These are phyloP conservation scores for Aspergillus saccharolyticus DNA, from an alignment of 495 filamentous ascomycete genomes.

Conservation along the genomic window DNA sequence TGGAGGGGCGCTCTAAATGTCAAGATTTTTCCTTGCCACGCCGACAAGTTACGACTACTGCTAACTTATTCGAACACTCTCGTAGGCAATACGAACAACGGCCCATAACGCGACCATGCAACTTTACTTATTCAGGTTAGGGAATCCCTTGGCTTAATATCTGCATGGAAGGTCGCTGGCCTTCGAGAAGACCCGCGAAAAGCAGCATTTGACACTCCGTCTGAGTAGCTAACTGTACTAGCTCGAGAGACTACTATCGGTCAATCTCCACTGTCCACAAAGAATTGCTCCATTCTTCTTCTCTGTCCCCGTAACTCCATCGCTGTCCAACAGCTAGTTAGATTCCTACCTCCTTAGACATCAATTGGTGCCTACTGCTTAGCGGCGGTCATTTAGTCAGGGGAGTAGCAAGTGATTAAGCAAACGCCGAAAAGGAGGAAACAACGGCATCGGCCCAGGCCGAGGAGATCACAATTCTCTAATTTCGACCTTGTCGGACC, in stretches of 20 bases:
- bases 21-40: slow-evolving; percentile 2
- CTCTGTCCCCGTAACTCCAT: background rate
- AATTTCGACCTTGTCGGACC: background rate
- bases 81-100: slow-evolving; percentile 2
- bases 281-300: background rate
- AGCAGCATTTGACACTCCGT: background rate
- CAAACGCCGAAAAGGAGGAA: background rate
- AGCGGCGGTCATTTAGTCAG: background rate
- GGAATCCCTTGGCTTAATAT: slow-evolving; percentile 5
- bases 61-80: too few relatives aligned
- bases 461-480: background rate
- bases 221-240: background rate
- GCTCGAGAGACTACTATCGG: background rate
- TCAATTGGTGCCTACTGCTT: background rate
- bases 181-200: slow-evolving; percentile 14
- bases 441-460: background rate
- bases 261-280: background rate
- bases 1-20: background rate
- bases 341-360: background rate
- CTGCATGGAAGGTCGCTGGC: slow-evolving; percentile 14
- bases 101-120: slow-evolving; percentile 5
- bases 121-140: slow-evolving; percentile 9
- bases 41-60: background rate
- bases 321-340: background rate
- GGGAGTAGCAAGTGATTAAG: background rate